phyloP scores from a whole-genome alignment of 345 rosid genomes.

The Aquilaria malaccensis region DNA sequence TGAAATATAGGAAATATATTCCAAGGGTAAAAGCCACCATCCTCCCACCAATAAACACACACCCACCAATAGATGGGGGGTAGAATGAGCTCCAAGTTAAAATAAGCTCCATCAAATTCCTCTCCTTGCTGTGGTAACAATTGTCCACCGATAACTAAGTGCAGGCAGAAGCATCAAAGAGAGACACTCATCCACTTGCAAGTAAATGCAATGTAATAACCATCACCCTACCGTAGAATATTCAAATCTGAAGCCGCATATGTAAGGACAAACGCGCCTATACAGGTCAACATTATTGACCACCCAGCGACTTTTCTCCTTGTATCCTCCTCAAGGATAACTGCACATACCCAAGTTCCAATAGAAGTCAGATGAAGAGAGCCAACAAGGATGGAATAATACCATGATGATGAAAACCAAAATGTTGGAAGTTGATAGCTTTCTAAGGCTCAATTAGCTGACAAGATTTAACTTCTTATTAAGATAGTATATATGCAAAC shows the following conservation, averaged over 20 bases:
- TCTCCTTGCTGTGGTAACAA: no score
- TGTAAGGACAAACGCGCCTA: conserved; percentile 63
- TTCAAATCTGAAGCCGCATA: conserved; percentile 52
- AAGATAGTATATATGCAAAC: neutral
- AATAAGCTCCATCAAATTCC: no score
- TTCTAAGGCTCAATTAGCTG: no score
- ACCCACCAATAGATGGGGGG: no score
- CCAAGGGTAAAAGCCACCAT: no score
- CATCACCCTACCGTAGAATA: conserved; percentile 53
- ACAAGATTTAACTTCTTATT: neutral
- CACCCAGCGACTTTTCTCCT: conserved; percentile 75
- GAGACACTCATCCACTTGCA: neutral
- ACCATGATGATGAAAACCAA: no score
- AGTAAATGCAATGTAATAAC: conserved; percentile 3
- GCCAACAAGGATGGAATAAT: neutral
- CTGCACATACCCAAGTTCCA: conserved; percentile 26
- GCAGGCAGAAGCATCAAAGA: no score
- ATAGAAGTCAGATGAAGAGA: neutral
- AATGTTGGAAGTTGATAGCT: no score
- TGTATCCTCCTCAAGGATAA: conserved; percentile 34
- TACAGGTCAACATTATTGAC: conserved; percentile 66
- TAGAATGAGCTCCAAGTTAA: no score
- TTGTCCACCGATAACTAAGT: no score
- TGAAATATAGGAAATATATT: no score
- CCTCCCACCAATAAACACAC: no score